Evolutionary conservation across 805 yeast genomes (phyloP).

Genomic region (Cyberlindnera xishuangbannaensis): DNA sequence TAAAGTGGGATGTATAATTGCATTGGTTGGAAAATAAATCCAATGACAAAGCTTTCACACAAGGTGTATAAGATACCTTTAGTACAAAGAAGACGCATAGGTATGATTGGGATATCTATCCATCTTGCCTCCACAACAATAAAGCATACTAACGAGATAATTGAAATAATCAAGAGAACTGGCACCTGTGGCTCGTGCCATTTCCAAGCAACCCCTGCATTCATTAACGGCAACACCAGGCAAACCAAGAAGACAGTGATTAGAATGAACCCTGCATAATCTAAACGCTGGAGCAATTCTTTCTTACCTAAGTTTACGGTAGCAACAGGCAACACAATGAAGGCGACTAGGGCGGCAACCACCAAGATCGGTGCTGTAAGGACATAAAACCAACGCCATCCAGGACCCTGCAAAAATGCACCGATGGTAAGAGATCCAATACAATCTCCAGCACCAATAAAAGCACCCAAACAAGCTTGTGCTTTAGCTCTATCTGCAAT

Average conservation of each 20-base stretch:
- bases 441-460: conserved; percentile 46
- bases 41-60: conserved; percentile 39
- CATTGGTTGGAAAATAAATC: conserved; percentile 42
- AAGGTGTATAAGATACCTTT: conserved; percentile 31
- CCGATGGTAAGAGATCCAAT: conserved; percentile 55
- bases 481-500: conserved; percentile 45
- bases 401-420: conserved; percentile 33
- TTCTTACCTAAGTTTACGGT: too few relatives aligned
- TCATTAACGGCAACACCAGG: conserved; percentile 10
- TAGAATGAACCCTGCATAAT: conserved; percentile 8
- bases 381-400: conserved; percentile 52
- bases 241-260: conserved; percentile 6
- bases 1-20: conserved; percentile 44
- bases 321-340: conserved; percentile 1
- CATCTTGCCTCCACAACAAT: conserved; percentile 39
- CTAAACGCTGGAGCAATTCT: conserved; percentile 4
- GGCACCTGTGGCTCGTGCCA: conserved; percentile 2
- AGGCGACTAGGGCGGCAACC: too few relatives aligned
- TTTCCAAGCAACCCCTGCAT: conserved; percentile 8
- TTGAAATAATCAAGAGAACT: conserved; percentile 4
- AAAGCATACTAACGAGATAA: conserved; percentile 33
- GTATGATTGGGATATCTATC: conserved; percentile 48
- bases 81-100: conserved; percentile 37
- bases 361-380: conserved; percentile 41
- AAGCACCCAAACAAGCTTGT: conserved; percentile 49